phyloP scores from a whole-genome alignment of 2,329 filamentous ascomycete genomes.

The Botrytis fabae region DNA sequence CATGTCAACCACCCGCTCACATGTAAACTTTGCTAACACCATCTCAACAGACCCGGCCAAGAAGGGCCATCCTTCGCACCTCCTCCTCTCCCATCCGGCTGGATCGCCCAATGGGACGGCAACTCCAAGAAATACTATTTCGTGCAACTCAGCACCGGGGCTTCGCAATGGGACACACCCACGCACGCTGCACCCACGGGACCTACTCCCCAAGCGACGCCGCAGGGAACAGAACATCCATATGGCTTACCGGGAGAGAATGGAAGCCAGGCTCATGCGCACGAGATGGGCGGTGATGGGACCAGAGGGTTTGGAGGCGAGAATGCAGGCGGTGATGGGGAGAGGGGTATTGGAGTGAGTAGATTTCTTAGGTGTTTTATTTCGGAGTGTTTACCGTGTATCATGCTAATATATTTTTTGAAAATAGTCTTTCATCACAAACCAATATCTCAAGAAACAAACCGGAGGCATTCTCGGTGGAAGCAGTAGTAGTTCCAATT shows the following conservation, averaged over 20 bases:
- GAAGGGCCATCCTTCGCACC: slow-evolving; percentile 46
- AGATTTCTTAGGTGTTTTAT: neutral
- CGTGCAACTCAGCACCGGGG: slow-evolving; percentile 70
- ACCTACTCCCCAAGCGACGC: slow-evolving; percentile 56
- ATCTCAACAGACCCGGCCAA: slow-evolving; percentile 37
- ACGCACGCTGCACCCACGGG: slow-evolving; percentile 63
- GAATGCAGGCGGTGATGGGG: slow-evolving; percentile 62
- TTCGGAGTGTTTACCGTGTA: no score
- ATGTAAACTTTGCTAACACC: slow-evolving; percentile 20
- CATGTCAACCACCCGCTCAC: neutral
- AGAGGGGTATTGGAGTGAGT: slow-evolving; percentile 67
- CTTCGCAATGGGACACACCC: slow-evolving; percentile 73
- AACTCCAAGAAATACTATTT: slow-evolving; percentile 67
- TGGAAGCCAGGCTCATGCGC: slow-evolving; percentile 7
- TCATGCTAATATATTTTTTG: neutral
- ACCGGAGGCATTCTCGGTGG: slow-evolving; percentile 17
- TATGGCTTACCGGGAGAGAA: slow-evolving; percentile 53
- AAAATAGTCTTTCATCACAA: slow-evolving; percentile 39
- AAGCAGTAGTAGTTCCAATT: slow-evolving; percentile 24
- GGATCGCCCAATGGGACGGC: slow-evolving; percentile 71
- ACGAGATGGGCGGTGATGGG: slow-evolving; percentile 55
- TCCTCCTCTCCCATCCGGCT: slow-evolving; percentile 62
- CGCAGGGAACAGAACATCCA: slow-evolving; percentile 55
- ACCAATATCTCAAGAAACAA: slow-evolving; percentile 32
- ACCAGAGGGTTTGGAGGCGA: slow-evolving; percentile 63